Evolutionary conservation across 441 rosid genomes (phyloP).

Genomic region (Biscutella laevigata): DNA sequence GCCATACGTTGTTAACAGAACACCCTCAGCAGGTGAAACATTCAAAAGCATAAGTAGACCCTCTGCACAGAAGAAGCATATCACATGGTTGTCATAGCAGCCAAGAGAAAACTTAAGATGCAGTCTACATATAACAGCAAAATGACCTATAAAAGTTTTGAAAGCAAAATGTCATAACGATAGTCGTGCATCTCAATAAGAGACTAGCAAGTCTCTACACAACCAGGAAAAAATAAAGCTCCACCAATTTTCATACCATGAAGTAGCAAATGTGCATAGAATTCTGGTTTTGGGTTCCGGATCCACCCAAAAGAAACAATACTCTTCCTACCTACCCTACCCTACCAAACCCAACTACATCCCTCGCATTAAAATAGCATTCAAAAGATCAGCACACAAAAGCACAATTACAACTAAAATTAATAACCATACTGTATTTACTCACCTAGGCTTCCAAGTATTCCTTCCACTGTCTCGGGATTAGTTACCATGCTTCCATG

Average conservation of each 20-base stretch:
- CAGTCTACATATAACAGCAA: slow-evolving; percentile 5
- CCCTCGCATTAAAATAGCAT: not conserved
- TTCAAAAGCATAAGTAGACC: slow-evolving; percentile 73
- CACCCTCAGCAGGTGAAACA: slow-evolving; percentile 50
- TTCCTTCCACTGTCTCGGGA: slow-evolving; percentile 79
- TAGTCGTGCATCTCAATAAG: not conserved
- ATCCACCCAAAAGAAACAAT: not conserved
- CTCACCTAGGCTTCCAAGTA: slow-evolving; percentile 86
- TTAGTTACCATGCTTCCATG: slow-evolving; percentile 52
- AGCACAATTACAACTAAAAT: slow-evolving; percentile 1
- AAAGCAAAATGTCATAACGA: slow-evolving; percentile 3
- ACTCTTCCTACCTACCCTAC: not conserved
- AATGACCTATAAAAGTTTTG: not conserved
- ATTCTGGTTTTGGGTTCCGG: not conserved
- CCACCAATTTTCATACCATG: not conserved
- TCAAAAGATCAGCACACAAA: slow-evolving; percentile 1
- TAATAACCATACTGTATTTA: slow-evolving; percentile 7
- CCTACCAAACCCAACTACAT: slow-evolving; percentile 12
- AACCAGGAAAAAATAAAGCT: not conserved
- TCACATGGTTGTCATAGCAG: not conserved
- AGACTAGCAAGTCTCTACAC: not conserved
- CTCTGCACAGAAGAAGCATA: slow-evolving; percentile 40
- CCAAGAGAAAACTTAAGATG: not conserved
- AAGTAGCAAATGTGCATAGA: not conserved
- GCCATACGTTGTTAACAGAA: slow-evolving; percentile 75